Evolutionary conservation across 2,329 filamentous ascomycete species (phyloP), one percentile per base, ranked within the genome.

Genomic region (Hypoxylon sp.): DNA sequence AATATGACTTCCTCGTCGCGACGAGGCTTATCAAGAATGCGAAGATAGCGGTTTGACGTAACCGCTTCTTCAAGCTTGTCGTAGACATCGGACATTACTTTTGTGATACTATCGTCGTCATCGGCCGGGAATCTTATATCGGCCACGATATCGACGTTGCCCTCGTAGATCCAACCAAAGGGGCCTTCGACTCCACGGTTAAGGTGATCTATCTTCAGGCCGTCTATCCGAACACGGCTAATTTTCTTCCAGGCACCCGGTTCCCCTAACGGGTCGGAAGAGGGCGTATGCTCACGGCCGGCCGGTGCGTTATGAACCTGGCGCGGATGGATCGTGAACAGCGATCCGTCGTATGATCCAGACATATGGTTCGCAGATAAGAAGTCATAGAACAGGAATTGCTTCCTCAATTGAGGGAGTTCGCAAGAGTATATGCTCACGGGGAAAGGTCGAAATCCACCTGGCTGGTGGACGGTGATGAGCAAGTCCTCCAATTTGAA

Each of bases 361-460:
- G 94, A 97, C 89, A 98, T 97, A 80, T 96, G 95, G 77, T 93
- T 98, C 17, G 96, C 96, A 0, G 93, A 96, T 29, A 99, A 82
- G 73, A 99, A 97, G 79, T 99, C 96, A 83, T 99, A 99, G 79
- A 98, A 98, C 0, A 99, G 86, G 92, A 94, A 99, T 76, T 97
- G 95, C 77, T 98, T 98, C 57, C 96, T 89, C 51, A 99, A 83
- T 75, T 96, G 92, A 1, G 96, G 95, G 42, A 99, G 87, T 76
- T 98, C 95, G 79, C 95, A 98, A 5, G 94, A 96, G 82, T 93
- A 99, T 68, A 99, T 97, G 83, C 94, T 98, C 72, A 97, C 90
- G 0, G 94, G 91, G 79, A 97, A 99, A 0, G 96, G 96, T n/a
- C 96, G 89, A 83, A 99, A 98, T 54, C 90, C 90, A 61, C 90